Base-by-base conservation (phyloP, 352 stramenopile genomes). In the Pythium dissimile region DNA sequence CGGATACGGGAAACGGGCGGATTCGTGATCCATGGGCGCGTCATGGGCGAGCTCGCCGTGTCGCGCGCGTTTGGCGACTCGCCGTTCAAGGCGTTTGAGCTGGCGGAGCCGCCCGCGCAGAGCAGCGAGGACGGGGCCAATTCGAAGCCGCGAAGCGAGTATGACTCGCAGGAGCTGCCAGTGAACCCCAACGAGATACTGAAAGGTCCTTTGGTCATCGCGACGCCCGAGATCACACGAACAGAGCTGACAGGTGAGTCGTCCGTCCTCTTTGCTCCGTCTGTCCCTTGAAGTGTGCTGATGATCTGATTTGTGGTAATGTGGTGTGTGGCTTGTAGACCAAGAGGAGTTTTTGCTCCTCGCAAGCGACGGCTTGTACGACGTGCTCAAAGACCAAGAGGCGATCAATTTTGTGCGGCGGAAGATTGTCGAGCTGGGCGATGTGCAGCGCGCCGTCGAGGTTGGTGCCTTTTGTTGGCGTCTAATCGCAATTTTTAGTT, bases 71-170 rank as follows among this genome's bases (percentile, higher is more conserved):
- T 94, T 52, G 84, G 84, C 10, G 96, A 99, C 68, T 94, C 91
- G 57, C 97, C 96, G 24, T 98, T 99, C 71, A 99, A 99, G 75
- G 95, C 87, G 37, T 92, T 91, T 58, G 84, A 94, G 23, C 47
- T 86, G 2, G 59, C 71, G 0, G 72, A 88, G 38, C 71, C 79
- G 9, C 67, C 75, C 10, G 64, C 67, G 5, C 38, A 57, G 34
- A 43, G 41, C 12, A 38, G 11, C 12, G 26, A 39, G 21, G 39
- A 72, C 20, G 65, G 67, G 8, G 50, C 59, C 10, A 66, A 81
- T 38, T 73, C 67, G 21, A 75, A 88, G 66, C 71, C 75, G 8
- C 71, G 73, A 0, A 89, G 77, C 30, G 80, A 91, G 16, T 89
- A 88, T 60, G 75, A 86, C 31, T 91, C 80, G 11, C 80, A 92